Percentiles rank a stretch among this genome's conserved stretches.
Conservation (phyloP, 805 yeast genomes). For the Candida caryicola region DNA sequence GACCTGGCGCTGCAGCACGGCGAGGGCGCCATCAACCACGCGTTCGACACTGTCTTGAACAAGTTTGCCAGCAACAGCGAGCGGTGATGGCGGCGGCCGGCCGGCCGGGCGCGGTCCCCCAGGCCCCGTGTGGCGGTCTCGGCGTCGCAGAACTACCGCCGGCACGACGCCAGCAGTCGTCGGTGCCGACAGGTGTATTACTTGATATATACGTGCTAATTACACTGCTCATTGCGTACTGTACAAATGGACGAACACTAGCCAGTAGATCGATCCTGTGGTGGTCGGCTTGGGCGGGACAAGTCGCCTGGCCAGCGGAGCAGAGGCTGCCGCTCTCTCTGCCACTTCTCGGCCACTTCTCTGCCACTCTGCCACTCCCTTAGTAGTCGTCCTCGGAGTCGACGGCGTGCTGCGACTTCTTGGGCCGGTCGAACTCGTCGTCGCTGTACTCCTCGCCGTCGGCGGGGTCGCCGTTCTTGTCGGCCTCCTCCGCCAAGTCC, state of each 20-base stretch:
- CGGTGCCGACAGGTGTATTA: neutral
- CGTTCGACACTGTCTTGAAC: constrained; percentile 21
- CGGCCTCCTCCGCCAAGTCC: constrained; percentile 71
- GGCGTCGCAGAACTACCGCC: too few species aligned
- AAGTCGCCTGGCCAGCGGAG: too few species aligned
- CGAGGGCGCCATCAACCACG: constrained; percentile 14
- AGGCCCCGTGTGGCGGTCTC: too few species aligned
- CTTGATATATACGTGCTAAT: constrained; percentile 1
- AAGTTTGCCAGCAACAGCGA: too few species aligned
- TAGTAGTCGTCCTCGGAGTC: constrained; percentile 33
- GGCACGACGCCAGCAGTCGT: too few species aligned
- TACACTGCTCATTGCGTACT: constrained; percentile 1
- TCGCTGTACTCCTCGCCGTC: constrained; percentile 33
- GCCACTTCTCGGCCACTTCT: too few species aligned
- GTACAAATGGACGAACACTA: constrained; percentile 1
- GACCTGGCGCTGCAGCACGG: neutral
- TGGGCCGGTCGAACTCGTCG: constrained; percentile 26
- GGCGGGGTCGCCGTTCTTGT: constrained; percentile 21
- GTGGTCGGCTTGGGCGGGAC: constrained; percentile 2
- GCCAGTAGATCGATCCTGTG: constrained; percentile 3
- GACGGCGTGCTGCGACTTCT: constrained; percentile 16
- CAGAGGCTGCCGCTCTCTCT: too few species aligned
- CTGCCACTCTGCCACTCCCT: too few species aligned
- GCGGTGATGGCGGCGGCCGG: too few species aligned
- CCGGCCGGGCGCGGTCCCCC: too few species aligned